These are phyloP conservation scores for Capsella rubella DNA, from an alignment of 441 rosid genomes.

Conservation along the genomic window DNA sequence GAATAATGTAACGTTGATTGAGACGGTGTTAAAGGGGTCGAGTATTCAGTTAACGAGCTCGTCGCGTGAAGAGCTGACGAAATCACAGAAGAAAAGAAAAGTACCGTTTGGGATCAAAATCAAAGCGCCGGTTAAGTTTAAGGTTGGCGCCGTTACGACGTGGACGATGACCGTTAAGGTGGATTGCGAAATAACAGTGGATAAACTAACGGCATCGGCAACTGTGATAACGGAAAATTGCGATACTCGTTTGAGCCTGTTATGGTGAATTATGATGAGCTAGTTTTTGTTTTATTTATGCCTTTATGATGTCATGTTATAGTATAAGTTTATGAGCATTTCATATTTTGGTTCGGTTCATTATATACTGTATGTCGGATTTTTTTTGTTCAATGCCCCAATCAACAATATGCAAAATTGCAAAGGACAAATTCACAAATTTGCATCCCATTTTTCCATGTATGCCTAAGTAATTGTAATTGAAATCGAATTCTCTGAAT, in stretches of 20 bases:
- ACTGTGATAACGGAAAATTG: slow-evolving; percentile 57
- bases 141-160: slow-evolving; percentile 63
- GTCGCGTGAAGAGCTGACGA: slow-evolving; percentile 37
- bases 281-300: slow-evolving; percentile 1
- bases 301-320: neutral
- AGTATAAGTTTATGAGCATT: neutral
- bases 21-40: slow-evolving; percentile 49
- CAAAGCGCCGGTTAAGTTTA: slow-evolving; percentile 66
- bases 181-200: slow-evolving; percentile 66
- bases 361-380: too few relatives aligned
- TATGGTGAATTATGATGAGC: slow-evolving; percentile 32
- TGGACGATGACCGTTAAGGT: slow-evolving; percentile 71
- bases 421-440: neutral
- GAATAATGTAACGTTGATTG: slow-evolving; percentile 58
- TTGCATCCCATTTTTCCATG: neutral
- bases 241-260: slow-evolving; percentile 52
- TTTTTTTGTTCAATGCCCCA: neutral
- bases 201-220: slow-evolving; percentile 58
- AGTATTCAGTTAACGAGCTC: slow-evolving; percentile 51
- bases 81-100: slow-evolving; percentile 44
- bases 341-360: slow-evolving; percentile 18
- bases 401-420: neutral
- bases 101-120: slow-evolving; percentile 59
- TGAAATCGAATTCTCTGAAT: neutral
- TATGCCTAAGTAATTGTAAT: neutral